phyloP scores from a whole-genome alignment of 139 green algal species.

The Yamagishiella unicocca region DNA sequence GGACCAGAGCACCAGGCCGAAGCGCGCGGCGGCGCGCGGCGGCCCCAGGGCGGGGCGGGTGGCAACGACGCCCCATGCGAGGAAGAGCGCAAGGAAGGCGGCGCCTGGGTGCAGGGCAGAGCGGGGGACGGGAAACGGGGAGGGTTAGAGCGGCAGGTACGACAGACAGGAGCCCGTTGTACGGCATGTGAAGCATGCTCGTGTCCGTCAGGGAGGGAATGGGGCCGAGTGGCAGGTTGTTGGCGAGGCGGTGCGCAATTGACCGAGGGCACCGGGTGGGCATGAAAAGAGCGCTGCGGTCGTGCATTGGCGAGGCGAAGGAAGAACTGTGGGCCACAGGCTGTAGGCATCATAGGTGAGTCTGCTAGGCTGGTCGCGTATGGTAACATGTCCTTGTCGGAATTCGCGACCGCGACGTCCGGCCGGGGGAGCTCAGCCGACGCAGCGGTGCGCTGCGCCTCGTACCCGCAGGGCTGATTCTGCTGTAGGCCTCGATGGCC shows the following conservation, averaged over 20 bases:
- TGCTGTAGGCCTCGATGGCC: conserved; percentile 9
- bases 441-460: background rate
- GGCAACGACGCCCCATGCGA: conserved; percentile 6
- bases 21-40: background rate
- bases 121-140: background rate
- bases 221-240: background rate
- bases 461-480: background rate
- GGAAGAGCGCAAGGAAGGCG: conserved; percentile 10
- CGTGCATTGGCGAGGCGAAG: background rate
- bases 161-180: no score
- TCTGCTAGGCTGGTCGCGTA: background rate
- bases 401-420: background rate
- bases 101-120: background rate
- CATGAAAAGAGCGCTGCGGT: background rate
- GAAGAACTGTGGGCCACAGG: background rate
- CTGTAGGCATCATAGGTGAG: background rate
- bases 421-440: background rate
- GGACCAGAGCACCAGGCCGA: conserved; percentile 8
- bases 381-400: background rate
- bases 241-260: background rate
- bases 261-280: background rate
- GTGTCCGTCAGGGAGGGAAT: background rate
- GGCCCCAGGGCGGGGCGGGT: background rate
- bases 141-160: background rate
- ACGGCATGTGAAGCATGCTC: no score